A percentile compares a stretch with the other conserved stretches of the same genome.
These are phyloP conservation scores for Melanomma pulvis-pyrius DNA, from an alignment of 495 filamentous ascomycete species.

Conservation along the genomic window DNA sequence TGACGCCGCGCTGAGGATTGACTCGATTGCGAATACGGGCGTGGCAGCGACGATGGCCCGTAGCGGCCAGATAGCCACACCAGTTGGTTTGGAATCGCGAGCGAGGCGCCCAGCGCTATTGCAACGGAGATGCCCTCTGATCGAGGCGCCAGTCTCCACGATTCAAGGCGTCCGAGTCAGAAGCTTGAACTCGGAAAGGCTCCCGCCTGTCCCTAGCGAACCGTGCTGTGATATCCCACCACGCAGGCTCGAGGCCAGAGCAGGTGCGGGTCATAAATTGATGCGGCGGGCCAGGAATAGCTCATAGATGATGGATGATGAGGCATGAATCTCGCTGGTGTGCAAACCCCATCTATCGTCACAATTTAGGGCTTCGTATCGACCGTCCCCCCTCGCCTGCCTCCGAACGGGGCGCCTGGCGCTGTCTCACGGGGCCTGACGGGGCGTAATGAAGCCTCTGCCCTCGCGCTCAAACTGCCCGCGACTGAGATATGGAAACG, in stretches of 20 bases:
- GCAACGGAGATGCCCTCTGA: constrained; percentile 18
- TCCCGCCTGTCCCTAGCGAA: constrained; percentile 34
- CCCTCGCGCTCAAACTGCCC: not conserved
- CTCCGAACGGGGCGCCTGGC: not conserved
- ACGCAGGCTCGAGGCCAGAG: constrained; percentile 12
- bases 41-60: not conserved
- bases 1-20: constrained; percentile 3
- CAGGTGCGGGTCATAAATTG: constrained; percentile 12
- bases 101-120: not conserved
- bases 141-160: constrained; percentile 27
- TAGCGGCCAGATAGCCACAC: constrained; percentile 9
- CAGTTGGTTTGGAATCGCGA: not conserved
- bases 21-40: not conserved
- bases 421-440: not conserved
- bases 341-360: not conserved
- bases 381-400: not conserved
- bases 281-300: constrained; percentile 25
- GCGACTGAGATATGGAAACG: not conserved
- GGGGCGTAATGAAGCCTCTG: not conserved
- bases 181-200: constrained; percentile 39
- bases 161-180: constrained; percentile 14
- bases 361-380: not conserved
- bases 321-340: constrained; percentile 2
- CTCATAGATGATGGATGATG: constrained; percentile 5
- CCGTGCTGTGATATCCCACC: constrained; percentile 17